Evolutionary conservation across 441 rosid genomes (phyloP).

Genomic region (Populus hybrid): DNA sequence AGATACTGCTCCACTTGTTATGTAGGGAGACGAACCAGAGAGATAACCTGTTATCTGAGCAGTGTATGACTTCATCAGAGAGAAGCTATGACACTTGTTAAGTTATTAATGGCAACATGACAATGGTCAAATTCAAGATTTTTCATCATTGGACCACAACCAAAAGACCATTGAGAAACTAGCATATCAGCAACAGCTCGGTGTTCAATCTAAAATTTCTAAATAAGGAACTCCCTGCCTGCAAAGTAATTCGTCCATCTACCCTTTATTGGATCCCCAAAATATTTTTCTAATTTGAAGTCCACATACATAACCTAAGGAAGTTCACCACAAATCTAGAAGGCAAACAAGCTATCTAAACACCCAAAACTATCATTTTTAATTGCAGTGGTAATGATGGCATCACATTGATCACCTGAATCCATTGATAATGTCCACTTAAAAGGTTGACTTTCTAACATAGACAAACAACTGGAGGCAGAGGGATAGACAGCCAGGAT

Average conservation of each 20-base stretch:
- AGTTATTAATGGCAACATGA: neutral
- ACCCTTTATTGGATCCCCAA: neutral
- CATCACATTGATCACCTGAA: neutral
- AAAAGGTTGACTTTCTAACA: neutral
- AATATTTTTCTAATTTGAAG: neutral
- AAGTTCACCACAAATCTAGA: neutral
- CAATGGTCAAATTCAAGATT: neutral
- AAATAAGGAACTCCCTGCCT: neutral
- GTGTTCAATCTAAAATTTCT: neutral
- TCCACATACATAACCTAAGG: neutral
- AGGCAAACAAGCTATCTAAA: neutral
- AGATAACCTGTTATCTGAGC: constrained; percentile 87
- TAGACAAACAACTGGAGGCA: neutral
- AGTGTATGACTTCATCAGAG: constrained; percentile 17
- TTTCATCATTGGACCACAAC: neutral
- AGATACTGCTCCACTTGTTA: constrained; percentile 93
- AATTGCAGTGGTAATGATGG: neutral
- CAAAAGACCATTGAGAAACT: neutral
- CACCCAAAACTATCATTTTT: neutral
- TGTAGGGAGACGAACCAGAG: constrained; percentile 86
- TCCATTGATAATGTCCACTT: neutral
- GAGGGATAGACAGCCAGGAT: neutral
- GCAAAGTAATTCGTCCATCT: neutral
- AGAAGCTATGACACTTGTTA: neutral
- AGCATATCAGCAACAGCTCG: neutral